Conservation (phyloP, 306 rosid species). For the Senna siamea region DNA sequence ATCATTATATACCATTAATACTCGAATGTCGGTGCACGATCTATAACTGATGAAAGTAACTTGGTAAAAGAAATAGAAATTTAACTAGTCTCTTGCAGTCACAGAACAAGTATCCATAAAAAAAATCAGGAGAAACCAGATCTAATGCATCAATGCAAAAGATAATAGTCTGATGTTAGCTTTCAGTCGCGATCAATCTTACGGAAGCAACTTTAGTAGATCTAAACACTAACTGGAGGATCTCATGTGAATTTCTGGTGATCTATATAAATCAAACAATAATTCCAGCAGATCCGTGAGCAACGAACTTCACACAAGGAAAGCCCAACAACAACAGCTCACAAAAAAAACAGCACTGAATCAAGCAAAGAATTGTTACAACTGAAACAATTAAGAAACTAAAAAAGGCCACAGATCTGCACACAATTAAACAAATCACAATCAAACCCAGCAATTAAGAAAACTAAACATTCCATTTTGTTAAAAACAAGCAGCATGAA, state of each 20-base stretch:
- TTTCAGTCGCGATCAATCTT: conserved; percentile 13
- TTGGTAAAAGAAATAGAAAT: background rate
- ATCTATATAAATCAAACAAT: conserved; percentile 14
- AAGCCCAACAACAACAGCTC: conserved; percentile 17
- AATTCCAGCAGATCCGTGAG: conserved; percentile 48
- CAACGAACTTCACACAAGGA: conserved; percentile 18
- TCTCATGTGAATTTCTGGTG: conserved; percentile 4
- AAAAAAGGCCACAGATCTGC: conserved; percentile 50
- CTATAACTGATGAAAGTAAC: conserved; percentile 12
- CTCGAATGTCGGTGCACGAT: background rate
- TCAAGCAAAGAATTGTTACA: conserved; percentile 11
- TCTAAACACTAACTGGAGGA: conserved; percentile 38
- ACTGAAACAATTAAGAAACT: conserved; percentile 3
- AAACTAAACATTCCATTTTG: conserved; percentile 4
- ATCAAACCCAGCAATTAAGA: conserved; percentile 27
- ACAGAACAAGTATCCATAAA: conserved; percentile 18
- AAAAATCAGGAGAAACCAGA: conserved; percentile 38
- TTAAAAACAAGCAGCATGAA: background rate
- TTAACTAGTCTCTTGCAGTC: conserved; percentile 21
- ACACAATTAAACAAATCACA: conserved; percentile 16
- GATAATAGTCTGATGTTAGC: conserved; percentile 21
- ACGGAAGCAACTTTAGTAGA: conserved; percentile 34
- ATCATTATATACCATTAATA: background rate
- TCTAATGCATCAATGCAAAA: conserved; percentile 40
- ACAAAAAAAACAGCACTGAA: background rate